phyloP scores from a whole-genome alignment of 2,329 filamentous ascomycete species.

The Trichoderma brevicompactum region DNA sequence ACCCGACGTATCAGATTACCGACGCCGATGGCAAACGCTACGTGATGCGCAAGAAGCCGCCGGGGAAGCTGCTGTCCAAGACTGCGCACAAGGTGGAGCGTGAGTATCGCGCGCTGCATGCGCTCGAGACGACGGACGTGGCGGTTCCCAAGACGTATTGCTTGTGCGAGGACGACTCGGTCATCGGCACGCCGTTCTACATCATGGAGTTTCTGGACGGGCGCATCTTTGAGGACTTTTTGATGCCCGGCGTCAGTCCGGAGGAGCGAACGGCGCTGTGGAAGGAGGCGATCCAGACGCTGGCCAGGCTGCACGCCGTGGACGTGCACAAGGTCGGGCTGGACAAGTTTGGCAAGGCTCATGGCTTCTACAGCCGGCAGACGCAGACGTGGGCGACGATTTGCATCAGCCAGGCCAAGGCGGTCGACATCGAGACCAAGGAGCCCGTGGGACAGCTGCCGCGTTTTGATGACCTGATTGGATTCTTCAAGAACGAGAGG shows the following conservation, averaged over 20 bases:
- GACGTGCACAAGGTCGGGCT: constrained; percentile 69
- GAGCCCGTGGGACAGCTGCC: constrained; percentile 80
- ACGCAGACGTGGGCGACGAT: constrained; percentile 81
- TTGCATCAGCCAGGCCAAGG: constrained; percentile 74
- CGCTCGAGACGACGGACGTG: constrained; percentile 77
- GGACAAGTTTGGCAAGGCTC: constrained; percentile 70
- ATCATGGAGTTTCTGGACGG: constrained; percentile 96
- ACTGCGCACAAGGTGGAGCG: constrained; percentile 96
- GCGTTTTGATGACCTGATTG: constrained; percentile 77
- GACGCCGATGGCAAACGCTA: constrained; percentile 70
- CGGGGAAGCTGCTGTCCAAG: constrained; percentile 89
- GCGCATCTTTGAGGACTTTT: constrained; percentile 87
- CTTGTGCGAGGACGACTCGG: constrained; percentile 78
- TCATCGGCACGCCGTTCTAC: constrained; percentile 93
- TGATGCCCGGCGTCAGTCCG: constrained; percentile 72
- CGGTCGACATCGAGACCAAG: constrained; percentile 76
- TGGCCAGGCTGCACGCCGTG: constrained; percentile 84
- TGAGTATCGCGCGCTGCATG: constrained; percentile 88
- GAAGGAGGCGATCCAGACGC: constrained; percentile 79
- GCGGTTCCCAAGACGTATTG: constrained; percentile 83
- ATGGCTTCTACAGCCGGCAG: constrained; percentile 85
- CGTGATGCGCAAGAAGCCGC: constrained; percentile 97
- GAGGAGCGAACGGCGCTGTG: constrained; percentile 79
- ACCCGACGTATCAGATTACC: constrained; percentile 93
- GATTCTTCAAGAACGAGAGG: constrained; percentile 72